Evolutionary conservation across 2,329 filamentous ascomycete species (phyloP).

Genomic region (Pyrenophora teres): DNA sequence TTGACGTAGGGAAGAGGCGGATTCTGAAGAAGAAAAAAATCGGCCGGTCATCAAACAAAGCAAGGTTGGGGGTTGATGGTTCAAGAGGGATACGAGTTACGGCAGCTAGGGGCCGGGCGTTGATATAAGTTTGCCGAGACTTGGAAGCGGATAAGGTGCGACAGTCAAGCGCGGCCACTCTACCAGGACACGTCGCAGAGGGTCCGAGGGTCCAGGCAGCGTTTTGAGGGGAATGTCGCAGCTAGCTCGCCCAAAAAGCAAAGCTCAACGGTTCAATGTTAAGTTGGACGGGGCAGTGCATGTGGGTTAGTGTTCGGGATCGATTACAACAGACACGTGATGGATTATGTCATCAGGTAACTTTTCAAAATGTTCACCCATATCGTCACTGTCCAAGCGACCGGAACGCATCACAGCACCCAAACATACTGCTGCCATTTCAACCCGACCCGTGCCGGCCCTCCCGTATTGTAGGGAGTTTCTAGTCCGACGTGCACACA

Average conservation of each 20-base stretch:
- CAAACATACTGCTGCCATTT: conserved; percentile 18
- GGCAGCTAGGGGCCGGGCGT: conserved; percentile 14
- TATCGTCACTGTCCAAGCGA: conserved; percentile 26
- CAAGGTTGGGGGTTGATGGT: conserved; percentile 22
- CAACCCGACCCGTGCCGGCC: conserved; percentile 24
- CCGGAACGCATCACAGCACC: conserved; percentile 22
- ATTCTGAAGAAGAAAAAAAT: conserved; percentile 9
- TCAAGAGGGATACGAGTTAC: conserved; percentile 17
- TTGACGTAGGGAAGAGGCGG: conserved; percentile 8
- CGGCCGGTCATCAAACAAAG: conserved; percentile 8
- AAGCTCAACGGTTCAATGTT: conserved; percentile 12
- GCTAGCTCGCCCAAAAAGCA: conserved; percentile 19
- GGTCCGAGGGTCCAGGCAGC: conserved; percentile 10
- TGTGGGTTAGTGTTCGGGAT: conserved; percentile 15
- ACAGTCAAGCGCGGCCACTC: conserved; percentile 12
- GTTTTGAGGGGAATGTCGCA: conserved; percentile 10
- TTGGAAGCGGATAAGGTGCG: conserved; percentile 24
- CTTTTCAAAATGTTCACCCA: conserved; percentile 36
- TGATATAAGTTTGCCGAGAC: conserved; percentile 28
- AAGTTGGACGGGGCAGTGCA: neutral
- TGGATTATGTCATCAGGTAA: conserved; percentile 34
- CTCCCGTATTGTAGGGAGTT: conserved; percentile 11
- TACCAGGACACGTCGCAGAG: conserved; percentile 16
- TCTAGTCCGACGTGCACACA: conserved; percentile 3
- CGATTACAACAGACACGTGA: too few relatives aligned